Base-by-base conservation (phyloP, 2,329 filamentous ascomycete genomes). In the Aspergillus sergii region DNA sequence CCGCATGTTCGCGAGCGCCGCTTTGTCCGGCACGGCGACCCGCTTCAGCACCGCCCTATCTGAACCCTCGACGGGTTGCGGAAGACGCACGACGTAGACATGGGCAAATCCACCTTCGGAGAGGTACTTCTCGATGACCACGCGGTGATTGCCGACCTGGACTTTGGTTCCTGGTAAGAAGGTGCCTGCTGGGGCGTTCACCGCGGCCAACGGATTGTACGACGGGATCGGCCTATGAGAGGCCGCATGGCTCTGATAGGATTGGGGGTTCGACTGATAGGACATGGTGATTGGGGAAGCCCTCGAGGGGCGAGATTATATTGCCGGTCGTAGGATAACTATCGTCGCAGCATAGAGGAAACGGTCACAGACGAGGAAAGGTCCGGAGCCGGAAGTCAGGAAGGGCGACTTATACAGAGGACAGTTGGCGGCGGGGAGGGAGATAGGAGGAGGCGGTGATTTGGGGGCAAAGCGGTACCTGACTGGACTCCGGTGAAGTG, bases 71-170 rank as follows among this genome's bases (percentile, higher is more conserved):
- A 94, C 83, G 61, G 92, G 85, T 69, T 89, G 86, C 39, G 93
- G 89, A 64, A 98, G 83, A 77, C 91, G 93, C 76, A 98, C 95
- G 57, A 98, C 89, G 81, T 99, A 99, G 73, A 99, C 95, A 79
- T 99, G 95, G 72, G 95, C 95, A 75, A 99, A 99, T 46, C 95
- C 95, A 70, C 95, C 95, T 81, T 99, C 95, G 66, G 95, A 98
- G 56, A 99, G 89, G 80, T 99, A 99, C 78, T 94, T 95, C 76
- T 97, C 93, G 70, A 99, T 96, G 58, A 96, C 87, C 64, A 98
- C 94, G 68, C 93, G 90, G 78, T 99, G 95, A 76, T 86, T 88
- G 76, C 95, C 95, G 61, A 97, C 93, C 76, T 97, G 94, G 73
- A 99, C 96, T 84, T 98, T 97, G 67, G 95, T 99, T 50, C 94